Evolutionary conservation across 225 moss, liverwort and hornwort species (phyloP).

Genomic region (Climacium dendroides): DNA sequence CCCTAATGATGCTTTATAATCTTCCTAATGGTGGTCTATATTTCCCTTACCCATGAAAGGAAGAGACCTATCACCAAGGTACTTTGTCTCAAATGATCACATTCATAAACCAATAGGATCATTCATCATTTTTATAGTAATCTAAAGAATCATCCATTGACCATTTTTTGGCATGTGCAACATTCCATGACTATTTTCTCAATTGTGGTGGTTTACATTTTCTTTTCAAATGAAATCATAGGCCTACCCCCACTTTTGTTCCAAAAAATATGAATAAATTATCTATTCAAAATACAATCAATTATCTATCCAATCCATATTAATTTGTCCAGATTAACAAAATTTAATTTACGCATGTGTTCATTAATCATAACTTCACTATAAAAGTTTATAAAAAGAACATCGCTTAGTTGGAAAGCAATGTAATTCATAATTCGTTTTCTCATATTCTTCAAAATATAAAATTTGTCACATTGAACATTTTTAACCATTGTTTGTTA

Average conservation of each 20-base stretch:
- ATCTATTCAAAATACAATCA: background rate
- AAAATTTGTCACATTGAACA: background rate
- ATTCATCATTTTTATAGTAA: background rate
- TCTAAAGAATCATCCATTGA: accelerated
- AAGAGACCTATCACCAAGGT: accelerated
- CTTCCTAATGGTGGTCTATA: accelerated
- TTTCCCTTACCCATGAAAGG: accelerated
- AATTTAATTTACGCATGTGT: too few relatives aligned
- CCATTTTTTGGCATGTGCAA: too few relatives aligned
- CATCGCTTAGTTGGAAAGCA: too few relatives aligned
- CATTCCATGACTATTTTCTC: accelerated
- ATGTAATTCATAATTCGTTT: too few relatives aligned
- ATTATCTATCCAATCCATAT: background rate
- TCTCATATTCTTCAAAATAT: background rate
- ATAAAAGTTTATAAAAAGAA: too few relatives aligned
- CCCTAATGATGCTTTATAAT: accelerated
- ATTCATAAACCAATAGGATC: accelerated
- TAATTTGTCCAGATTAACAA: too few relatives aligned
- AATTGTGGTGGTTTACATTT: background rate
- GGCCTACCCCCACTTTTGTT: accelerated
- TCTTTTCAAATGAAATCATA: accelerated
- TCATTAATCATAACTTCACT: too few relatives aligned
- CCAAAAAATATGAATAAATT: background rate
- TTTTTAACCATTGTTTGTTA: background rate
- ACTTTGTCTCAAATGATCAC: background rate